Base-by-base conservation (phyloP, 495 filamentous ascomycete genomes). In the Lichenothelia convexa region DNA sequence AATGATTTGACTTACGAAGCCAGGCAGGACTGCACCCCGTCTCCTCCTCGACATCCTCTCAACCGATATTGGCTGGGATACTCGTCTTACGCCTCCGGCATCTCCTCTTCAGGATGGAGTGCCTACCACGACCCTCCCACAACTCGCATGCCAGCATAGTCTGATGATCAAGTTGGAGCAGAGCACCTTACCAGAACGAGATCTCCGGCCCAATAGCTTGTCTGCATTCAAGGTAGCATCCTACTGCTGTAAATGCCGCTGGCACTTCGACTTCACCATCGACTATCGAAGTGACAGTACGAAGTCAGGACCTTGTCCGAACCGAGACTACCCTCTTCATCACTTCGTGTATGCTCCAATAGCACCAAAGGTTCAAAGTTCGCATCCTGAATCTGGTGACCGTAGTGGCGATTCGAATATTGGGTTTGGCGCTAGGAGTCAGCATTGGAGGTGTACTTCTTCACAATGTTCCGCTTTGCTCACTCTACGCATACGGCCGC, bases 1-100 rank as follows among this genome's bases (percentile, higher is more conserved):
- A 27, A 27, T 13, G 24, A 13, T 13, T 7, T 27, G 16, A 3
- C n/a, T 18, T 33, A 15, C 13, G n/a, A 11, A 18, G 9, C 45
- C 45, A 71, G 74, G 74, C 42, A 78, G 76, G 56, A 70, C 68
- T 42, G 65, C 70, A 34, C 74, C 73, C 7, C 65, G 67, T 32
- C 60, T 79, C 35, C 53, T 68, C 30, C 51, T 69, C 39, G 74
- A 77, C 49, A 56, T 79, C 31, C 39, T 59, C 17, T 43, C 60
- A 18, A 50, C 58, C 38, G 47, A 44, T 13, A 59, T 53, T 17
- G 62, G 60, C 30, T 61, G 56, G 32, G 75, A 75, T 47, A 39
- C 70, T 16, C 66, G 77, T 33, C 59, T 65, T 11, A 54, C 69
- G 34, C 50, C 63, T 5, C 65, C 71, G 2, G 57, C 65, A 4